Evolutionary conservation across 208 protist species (phyloP), one percentile per base, ranked within the genome.

Genomic region (Balamuthia mandrillaris): DNA sequence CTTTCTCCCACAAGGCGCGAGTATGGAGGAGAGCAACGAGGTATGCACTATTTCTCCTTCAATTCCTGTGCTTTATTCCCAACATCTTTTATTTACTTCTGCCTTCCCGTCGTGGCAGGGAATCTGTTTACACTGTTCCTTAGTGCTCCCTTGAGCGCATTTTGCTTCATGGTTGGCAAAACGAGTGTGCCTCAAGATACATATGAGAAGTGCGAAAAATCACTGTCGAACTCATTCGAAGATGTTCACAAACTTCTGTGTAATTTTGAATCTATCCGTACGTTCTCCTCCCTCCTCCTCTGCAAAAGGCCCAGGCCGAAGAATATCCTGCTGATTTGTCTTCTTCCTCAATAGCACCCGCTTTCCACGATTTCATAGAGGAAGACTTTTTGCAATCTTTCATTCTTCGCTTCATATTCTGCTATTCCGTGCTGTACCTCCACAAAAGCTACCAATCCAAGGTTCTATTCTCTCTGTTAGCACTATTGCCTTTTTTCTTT

Each of bases 101-200:
- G 60, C n/a, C n/a, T n/a, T n/a, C n/a, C n/a, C n/a, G n/a, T n/a
- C 9, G 3, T 7, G 31, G 27, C 60, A 39, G 60, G 60, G 12
- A 66, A 66, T 66, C 60, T 66, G 60, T 66, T 66, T 31, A 66
- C 60, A 14, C 60, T 66, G n/a, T 66, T 66, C 60, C 41, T 66
- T 24, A 27, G 41, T 35, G 60, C 33, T 31, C 60, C 60, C 16
- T 35, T 66, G 60, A 35, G 31, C 5, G 60, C 31, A 35, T 66
- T 66, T 35, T 66, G 60, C 60, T 27, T 66, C 10, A 31, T 14
- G 60, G 41, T 66, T 35, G 41, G 41, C 60, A 66, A 66, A 35
- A 27, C 12, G 5, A 24, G 31, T 3, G 60, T 66, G 29, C 33
- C 60, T 12, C 60, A 66, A 24, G 60, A 66, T 27, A 35, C 31